Evolutionary conservation across 352 stramenopile species (phyloP).

Genomic region (Halophytophthora batemanensis): DNA sequence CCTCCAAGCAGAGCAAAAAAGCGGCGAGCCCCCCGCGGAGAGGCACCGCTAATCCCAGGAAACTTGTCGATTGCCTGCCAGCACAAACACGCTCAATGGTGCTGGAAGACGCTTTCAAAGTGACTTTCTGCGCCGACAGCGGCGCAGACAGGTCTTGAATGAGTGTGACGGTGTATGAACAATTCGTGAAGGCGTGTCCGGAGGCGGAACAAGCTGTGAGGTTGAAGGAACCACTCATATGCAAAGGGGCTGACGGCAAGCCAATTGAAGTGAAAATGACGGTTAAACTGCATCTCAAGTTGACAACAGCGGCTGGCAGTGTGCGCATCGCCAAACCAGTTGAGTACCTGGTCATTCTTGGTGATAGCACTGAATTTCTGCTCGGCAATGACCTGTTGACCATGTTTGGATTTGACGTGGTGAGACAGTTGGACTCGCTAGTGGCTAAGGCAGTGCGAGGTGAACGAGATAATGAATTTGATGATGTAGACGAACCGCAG

Average conservation of each 20-base stretch:
- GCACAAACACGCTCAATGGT: conserved; percentile 2
- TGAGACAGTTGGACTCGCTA: neutral
- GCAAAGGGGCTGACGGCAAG: conserved; percentile 6
- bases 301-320: conserved; percentile 1
- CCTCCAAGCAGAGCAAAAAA: neutral
- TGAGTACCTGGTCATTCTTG: conserved; percentile 3
- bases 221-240: neutral
- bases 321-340: conserved; percentile 4
- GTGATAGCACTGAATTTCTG: neutral
- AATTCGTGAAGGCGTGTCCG: neutral
- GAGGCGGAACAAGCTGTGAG: neutral
- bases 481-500: no score
- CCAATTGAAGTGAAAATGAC: conserved; percentile 6
- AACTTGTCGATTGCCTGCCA: neutral
- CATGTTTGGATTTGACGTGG: neutral
- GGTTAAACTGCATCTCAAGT: conserved; percentile 1
- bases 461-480: conserved; percentile 3
- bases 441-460: conserved; percentile 1
- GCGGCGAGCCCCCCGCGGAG: neutral
- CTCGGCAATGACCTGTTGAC: conserved; percentile 6
- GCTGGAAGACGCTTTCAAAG: conserved; percentile 10
- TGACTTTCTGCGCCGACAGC: conserved; percentile 11
- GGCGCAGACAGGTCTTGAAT: conserved; percentile 13
- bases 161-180: conserved; percentile 5
- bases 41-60: conserved; percentile 3